Base-by-base conservation (phyloP, 352 stramenopile genomes). In the Globisporangium nodosum region DNA sequence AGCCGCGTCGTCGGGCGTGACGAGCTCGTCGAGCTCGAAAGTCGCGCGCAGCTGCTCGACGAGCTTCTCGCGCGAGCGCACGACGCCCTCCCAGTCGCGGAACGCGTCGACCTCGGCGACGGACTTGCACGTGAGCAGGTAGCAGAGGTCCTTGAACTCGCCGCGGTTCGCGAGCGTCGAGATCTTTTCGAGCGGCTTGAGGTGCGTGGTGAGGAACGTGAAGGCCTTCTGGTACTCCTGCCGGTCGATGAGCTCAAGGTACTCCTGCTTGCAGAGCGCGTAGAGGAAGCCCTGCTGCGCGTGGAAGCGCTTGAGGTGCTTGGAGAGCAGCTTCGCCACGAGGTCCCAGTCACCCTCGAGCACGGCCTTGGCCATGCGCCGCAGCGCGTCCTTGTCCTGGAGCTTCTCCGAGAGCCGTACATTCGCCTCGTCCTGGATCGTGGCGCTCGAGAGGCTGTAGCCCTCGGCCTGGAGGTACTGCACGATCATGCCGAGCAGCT, bases 191-290 rank as follows among this genome's bases (percentile, higher is more conserved):
- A 96, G 72, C 51, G 87, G 85, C 69, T 94, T 94, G 63, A 94
- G 78, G 63, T 93, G 80, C 64, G 86, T 92, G 37, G 82, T 91
- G 57, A 96, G 76, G 65, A 94, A 96, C 52, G 85, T 94, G 61
- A 94, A 96, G 13, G 85, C 87, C 39, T 94, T 94, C 63, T 96
- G 85, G 60, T 91, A 93, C 69, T 94, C 87, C 54, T 94, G 85
- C 11, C 87, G 76, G 58, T 94, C 83, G 56, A 94, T 93, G 27
- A 96, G 82, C 58, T 94, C 85, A 1, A 96, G 67, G 58, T 94
- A 94, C 63, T 96, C 85, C 59, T 96, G 85, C 60, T 92, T 93
- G 68, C 81, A 94, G 3, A 96, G 78, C 15, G 83, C 85, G 63
- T 96, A 96, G 24, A 94, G 74, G 56, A 96, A 96, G 6, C 83